These are phyloP conservation scores for Penicillium sp. DNA, from an alignment of 2,329 filamentous ascomycete genomes.

Conservation along the genomic window DNA sequence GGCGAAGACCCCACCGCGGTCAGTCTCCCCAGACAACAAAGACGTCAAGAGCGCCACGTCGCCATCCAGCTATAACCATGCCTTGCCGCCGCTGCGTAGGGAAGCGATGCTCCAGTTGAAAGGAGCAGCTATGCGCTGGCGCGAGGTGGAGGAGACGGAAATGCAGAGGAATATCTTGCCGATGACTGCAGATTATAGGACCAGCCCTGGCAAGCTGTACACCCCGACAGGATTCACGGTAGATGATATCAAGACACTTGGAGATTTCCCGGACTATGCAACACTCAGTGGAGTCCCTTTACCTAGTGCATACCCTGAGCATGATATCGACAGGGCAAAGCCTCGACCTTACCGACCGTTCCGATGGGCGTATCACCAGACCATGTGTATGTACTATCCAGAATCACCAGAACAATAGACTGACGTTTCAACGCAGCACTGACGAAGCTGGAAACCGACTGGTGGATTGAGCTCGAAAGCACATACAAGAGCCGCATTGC, in stretches of 20 bases:
- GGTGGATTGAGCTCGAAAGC: conserved; percentile 82
- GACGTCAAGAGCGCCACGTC: conserved; percentile 27
- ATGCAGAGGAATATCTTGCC: conserved; percentile 37
- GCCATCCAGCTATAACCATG: conserved; percentile 42
- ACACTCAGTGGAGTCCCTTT: conserved; percentile 68
- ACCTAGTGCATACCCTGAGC: conserved; percentile 59
- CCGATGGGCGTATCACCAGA: conserved; percentile 81
- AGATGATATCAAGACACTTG: conserved; percentile 64
- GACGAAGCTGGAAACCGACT: conserved; percentile 72
- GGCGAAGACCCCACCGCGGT: conserved; percentile 51
- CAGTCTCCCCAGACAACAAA: conserved; percentile 49
- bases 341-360: conserved; percentile 77
- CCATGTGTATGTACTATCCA: conserved; percentile 65
- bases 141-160: conserved; percentile 30
- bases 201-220: conserved; percentile 42
- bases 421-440: conserved; percentile 52
- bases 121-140: conserved; percentile 13
- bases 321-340: conserved; percentile 63
- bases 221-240: conserved; percentile 67
- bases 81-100: conserved; percentile 52
- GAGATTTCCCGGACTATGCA: conserved; percentile 76
- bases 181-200: conserved; percentile 40
- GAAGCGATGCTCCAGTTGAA: conserved; percentile 40
- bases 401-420: neutral
- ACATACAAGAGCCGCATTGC: conserved; percentile 64